Percentiles rank a stretch among this genome's conserved stretches.
Evolutionary conservation across 768 basidiomycete genomes (phyloP).

Genomic region (Cyclocybe cylindracea): DNA sequence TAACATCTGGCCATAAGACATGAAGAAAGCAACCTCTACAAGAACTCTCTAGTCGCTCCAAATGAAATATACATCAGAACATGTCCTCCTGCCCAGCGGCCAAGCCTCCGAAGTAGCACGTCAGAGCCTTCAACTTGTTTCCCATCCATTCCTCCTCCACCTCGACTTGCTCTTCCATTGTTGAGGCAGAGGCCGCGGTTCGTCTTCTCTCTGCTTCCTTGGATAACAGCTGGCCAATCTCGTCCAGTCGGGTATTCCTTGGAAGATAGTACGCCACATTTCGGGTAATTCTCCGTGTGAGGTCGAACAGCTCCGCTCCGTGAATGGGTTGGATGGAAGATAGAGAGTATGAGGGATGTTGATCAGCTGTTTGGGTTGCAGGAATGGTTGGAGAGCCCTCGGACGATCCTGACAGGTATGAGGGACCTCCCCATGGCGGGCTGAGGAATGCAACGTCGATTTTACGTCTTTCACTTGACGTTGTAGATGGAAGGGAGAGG

Average conservation of each 20-base stretch:
- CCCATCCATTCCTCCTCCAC: constrained; percentile 98
- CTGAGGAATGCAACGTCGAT: constrained; percentile 93
- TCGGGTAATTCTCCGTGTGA: constrained; percentile 69
- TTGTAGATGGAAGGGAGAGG: constrained; percentile 26
- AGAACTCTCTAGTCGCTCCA: too few relatives aligned
- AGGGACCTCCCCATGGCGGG: constrained; percentile 94
- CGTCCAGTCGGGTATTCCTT: constrained; percentile 72
- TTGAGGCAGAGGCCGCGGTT: background rate
- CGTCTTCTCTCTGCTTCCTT: constrained; percentile 8
- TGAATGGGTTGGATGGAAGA: constrained; percentile 75
- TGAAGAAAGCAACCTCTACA: too few relatives aligned
- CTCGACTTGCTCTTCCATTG: constrained; percentile 64
- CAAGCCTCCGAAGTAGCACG: constrained; percentile 91
- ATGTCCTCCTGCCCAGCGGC: constrained; percentile 65
- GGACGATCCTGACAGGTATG: constrained; percentile 53
- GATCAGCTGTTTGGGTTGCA: constrained; percentile 13
- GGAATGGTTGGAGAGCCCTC: constrained; percentile 1
- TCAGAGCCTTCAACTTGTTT: constrained; percentile 88
- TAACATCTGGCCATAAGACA: too few relatives aligned
- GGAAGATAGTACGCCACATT: constrained; percentile 93
- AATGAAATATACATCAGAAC: constrained; percentile 35
- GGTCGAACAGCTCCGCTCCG: constrained; percentile 78
- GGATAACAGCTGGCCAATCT: constrained; percentile 52
- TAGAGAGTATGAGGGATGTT: constrained; percentile 65
- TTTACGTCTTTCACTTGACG: constrained; percentile 36